Conservation (phyloP, 169 alveolate species). For the Miamiensis avidus region DNA sequence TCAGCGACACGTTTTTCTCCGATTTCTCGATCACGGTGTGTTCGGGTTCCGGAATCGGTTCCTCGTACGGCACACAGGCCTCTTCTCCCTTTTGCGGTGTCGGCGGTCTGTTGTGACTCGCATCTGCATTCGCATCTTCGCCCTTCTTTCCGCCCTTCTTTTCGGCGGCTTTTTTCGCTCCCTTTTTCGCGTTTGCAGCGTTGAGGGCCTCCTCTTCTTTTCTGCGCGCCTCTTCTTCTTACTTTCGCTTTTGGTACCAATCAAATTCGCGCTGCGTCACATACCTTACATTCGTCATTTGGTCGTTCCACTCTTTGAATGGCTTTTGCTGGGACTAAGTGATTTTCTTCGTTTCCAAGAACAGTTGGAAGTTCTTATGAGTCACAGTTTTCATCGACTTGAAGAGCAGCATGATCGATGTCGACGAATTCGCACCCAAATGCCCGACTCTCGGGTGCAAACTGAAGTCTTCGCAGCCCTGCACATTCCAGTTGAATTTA, state of each 20-base stretch:
- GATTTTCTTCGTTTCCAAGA: conserved; percentile 74
- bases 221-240: conserved; percentile 79
- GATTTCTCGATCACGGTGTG: conserved; percentile 68
- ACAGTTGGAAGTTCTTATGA: conserved; percentile 65
- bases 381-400: conserved; percentile 71
- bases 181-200: conserved; percentile 73
- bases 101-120: conserved; percentile 31
- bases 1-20: conserved; percentile 75
- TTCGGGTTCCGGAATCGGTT: conserved; percentile 82
- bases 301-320: conserved; percentile 86
- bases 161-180: conserved; percentile 74
- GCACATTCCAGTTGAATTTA: conserved; percentile 77
- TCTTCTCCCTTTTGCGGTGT: conserved; percentile 67
- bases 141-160: conserved; percentile 60
- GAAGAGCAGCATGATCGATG: conserved; percentile 65
- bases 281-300: conserved; percentile 67
- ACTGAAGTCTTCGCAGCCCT: conserved; percentile 71
- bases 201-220: conserved; percentile 76
- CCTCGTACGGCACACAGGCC: conserved; percentile 77
- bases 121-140: too few relatives aligned
- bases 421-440: conserved; percentile 75
- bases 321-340: conserved; percentile 52
- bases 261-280: conserved; percentile 79
- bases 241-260: conserved; percentile 71
- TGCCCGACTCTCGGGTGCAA: conserved; percentile 85